phyloP scores from a whole-genome alignment of 371 early-diverging fungal species.

The Apophysomyces sp. region DNA sequence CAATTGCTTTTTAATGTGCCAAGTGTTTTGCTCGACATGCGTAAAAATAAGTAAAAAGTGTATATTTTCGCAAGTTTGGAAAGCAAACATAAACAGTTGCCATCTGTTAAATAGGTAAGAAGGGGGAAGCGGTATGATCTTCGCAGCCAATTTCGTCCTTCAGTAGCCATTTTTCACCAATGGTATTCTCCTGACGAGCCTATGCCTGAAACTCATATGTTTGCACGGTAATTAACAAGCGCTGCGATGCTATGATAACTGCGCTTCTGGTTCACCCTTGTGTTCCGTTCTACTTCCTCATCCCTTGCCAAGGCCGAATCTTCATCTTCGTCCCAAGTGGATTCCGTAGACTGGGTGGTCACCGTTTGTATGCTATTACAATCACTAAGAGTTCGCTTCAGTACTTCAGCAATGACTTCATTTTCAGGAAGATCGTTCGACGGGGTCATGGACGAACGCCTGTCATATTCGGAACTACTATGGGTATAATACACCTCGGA shows the following conservation, averaged over 20 bases:
- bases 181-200: not conserved
- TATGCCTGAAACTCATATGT: not conserved
- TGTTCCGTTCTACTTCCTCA: conserved; percentile 11
- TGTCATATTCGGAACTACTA: conserved; percentile 8
- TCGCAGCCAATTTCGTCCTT: too few species aligned
- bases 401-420: not conserved
- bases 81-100: too few species aligned
- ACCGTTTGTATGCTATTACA: not conserved
- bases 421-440: not conserved
- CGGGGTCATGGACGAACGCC: not conserved
- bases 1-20: too few species aligned
- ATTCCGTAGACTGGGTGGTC: not conserved
- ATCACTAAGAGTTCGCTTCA: not conserved
- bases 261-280: conserved; percentile 2
- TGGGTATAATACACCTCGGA: conserved; percentile 9
- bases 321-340: not conserved
- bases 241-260: conserved; percentile 7
- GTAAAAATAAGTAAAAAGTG: too few species aligned
- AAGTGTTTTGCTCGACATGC: too few species aligned
- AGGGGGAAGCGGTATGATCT: too few species aligned
- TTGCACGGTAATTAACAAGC: not conserved
- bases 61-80: too few species aligned
- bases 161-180: not conserved
- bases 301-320: conserved; percentile 1
- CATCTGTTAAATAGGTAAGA: too few species aligned